These are phyloP conservation scores for Zygosaccharomyces gambellarensis DNA, from an alignment of 805 yeast species.

Conservation along the genomic window DNA sequence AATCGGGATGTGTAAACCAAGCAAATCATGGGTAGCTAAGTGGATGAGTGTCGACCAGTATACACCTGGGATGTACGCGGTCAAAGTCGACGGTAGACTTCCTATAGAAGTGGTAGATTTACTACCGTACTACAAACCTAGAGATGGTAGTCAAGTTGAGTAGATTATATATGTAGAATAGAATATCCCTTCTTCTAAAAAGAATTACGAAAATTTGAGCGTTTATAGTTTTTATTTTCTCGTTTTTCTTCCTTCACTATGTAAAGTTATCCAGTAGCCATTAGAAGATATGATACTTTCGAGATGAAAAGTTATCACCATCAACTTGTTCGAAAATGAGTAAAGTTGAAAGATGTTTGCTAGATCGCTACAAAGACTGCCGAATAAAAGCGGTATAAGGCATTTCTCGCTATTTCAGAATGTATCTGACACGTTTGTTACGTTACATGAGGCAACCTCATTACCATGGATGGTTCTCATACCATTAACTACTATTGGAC, in stretches of 20 bases:
- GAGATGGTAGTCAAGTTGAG: slow-evolving; percentile 85
- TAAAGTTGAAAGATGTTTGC: neutral
- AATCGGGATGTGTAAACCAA: slow-evolving; percentile 83
- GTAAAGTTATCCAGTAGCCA: neutral
- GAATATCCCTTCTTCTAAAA: neutral
- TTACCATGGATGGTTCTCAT: slow-evolving; percentile 82
- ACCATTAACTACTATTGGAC: slow-evolving; percentile 63
- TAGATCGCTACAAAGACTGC: slow-evolving; percentile 1
- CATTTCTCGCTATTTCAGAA: slow-evolving; percentile 16
- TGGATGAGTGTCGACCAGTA: slow-evolving; percentile 91
- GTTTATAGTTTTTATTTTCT: neutral
- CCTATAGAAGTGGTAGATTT: slow-evolving; percentile 81
- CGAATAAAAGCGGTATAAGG: slow-evolving; percentile 7
- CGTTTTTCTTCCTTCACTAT: neutral
- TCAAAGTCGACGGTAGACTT: slow-evolving; percentile 83
- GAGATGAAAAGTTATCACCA: neutral
- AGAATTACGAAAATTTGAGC: neutral
- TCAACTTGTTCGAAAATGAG: neutral
- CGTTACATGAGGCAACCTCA: slow-evolving; percentile 50
- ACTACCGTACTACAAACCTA: slow-evolving; percentile 78
- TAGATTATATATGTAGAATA: slow-evolving; percentile 20
- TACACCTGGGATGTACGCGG: slow-evolving; percentile 88
- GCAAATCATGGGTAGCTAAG: slow-evolving; percentile 89
- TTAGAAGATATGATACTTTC: neutral
- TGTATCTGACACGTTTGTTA: slow-evolving; percentile 25